Evolutionary conservation across 306 rosid species (phyloP).

Genomic region (Boehmeria nivea): DNA sequence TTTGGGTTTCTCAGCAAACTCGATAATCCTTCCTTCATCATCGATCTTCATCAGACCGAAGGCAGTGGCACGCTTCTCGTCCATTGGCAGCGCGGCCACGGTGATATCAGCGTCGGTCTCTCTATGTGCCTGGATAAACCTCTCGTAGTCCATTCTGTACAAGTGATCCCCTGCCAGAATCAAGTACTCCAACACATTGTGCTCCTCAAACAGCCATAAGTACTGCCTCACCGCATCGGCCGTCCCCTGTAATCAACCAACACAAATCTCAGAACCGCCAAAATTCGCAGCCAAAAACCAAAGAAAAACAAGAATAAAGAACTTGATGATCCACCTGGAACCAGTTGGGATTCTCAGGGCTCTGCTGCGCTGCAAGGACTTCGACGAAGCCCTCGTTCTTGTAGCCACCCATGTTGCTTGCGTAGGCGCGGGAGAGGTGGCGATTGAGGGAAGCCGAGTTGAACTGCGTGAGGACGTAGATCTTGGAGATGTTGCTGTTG

Average conservation of each 20-base stretch:
- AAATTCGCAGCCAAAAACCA: neutral
- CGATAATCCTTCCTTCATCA: slow-evolving; percentile 91
- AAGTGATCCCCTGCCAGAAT: slow-evolving; percentile 92
- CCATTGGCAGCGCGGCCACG: slow-evolving; percentile 98
- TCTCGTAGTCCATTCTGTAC: slow-evolving; percentile 95
- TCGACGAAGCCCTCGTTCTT: slow-evolving; percentile 96
- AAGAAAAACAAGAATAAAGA: neutral
- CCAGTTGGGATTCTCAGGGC: slow-evolving; percentile 99
- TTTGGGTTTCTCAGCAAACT: slow-evolving; percentile 91
- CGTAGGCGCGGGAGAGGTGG: slow-evolving; percentile 91
- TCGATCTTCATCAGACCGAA: slow-evolving; percentile 97
- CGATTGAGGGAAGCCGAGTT: slow-evolving; percentile 97
- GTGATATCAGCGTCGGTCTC: slow-evolving; percentile 96
- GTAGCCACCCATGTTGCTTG: slow-evolving; percentile 94
- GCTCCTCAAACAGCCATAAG: slow-evolving; percentile 94
- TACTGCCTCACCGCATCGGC: slow-evolving; percentile 99
- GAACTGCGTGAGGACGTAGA: slow-evolving; percentile 95
- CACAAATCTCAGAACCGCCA: neutral
- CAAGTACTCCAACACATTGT: slow-evolving; percentile 84
- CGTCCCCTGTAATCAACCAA: slow-evolving; percentile 54
- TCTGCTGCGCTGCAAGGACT: slow-evolving; percentile 99
- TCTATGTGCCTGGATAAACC: slow-evolving; percentile 91
- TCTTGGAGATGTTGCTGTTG: slow-evolving; percentile 87
- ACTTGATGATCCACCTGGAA: slow-evolving; percentile 54
- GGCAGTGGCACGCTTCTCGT: slow-evolving; percentile 93